phyloP scores from a whole-genome alignment of 1,139 yeast genomes.

The Hemisphaericaspora xylanilytica region DNA sequence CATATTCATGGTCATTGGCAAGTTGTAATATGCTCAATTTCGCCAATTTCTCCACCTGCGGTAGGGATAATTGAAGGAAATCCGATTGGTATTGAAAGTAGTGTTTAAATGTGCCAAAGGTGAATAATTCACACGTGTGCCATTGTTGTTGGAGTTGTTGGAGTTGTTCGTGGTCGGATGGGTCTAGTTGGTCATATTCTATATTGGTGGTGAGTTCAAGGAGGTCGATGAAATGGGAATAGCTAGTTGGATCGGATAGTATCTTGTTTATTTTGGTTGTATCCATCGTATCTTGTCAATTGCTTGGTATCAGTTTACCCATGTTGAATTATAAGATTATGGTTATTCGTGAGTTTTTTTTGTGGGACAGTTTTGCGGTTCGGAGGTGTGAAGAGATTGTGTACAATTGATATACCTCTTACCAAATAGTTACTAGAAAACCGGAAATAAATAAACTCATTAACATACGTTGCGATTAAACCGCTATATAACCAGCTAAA shows the following conservation, averaged over 20 bases:
- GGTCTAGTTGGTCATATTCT: not conserved
- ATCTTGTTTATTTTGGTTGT: slow-evolving; percentile 4
- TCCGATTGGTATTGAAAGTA: slow-evolving; percentile 21
- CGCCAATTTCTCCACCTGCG: slow-evolving; percentile 22
- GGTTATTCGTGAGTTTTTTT: not conserved
- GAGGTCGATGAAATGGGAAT: slow-evolving; percentile 11
- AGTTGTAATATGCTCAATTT: slow-evolving; percentile 29
- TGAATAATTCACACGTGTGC: slow-evolving; percentile 35
- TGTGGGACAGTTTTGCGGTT: too few species aligned
- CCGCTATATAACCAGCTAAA: too few species aligned
- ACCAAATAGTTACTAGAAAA: too few species aligned
- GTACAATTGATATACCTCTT: too few species aligned
- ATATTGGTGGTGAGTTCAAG: slow-evolving; percentile 1
- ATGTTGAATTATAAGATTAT: too few species aligned
- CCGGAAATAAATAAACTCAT: too few species aligned
- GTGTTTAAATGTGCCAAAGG: slow-evolving; percentile 34
- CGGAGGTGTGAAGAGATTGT: too few species aligned
- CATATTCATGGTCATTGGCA: slow-evolving; percentile 25
- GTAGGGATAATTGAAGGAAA: slow-evolving; percentile 17
- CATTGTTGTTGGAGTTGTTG: slow-evolving; percentile 7
- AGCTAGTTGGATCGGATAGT: slow-evolving; percentile 5
- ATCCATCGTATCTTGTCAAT: slow-evolving; percentile 2
- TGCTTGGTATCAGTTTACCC: not conserved
- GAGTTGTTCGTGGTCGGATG: too few species aligned
- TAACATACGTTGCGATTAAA: too few species aligned